Base-by-base conservation (phyloP, 768 basidiomycete species). In the Galerina marginata region DNA sequence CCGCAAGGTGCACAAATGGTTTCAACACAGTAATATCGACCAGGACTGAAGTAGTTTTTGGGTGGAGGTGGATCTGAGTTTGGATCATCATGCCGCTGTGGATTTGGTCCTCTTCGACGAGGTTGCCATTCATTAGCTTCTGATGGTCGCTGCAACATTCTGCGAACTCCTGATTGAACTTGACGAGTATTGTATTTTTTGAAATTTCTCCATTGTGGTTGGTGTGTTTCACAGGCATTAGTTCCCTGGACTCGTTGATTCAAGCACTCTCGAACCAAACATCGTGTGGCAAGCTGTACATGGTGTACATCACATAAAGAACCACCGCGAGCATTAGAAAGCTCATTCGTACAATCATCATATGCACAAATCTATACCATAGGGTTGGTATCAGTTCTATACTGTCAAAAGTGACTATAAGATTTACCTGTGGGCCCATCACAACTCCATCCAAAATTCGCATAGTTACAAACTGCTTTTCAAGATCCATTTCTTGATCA, bases 1-100 rank as follows among this genome's bases (percentile, higher is more conserved):
- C 69, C 69, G 67, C 69, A 72, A 29, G 69, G 68, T 51, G 68
- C 66, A 72, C 69, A 70, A 38, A 69, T 65, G 7, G 71, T 73
- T 61, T 74, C 72, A 53, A 73, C 64, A 62, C 72, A 72, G 56
- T 72, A 72, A 33, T 64, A 71, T 23, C 52, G 14, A 36, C n/a
- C 16, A 25, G 71, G 64, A 33, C 43, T 39, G 46, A 67, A 68
- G 38, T 67, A 69, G 55, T 69, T 61, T 58, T 53, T 25, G 15
- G 38, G 11, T 55, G 59, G 56, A 54, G 39, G 36, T 33, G 59
- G 23, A 40, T 61, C 40, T 14, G 45, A 54, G 53, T 62, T 44
- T 62, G 69, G 58, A 68, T 69, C 64, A 29, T 29, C 29, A 29
- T 29, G 29, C 29, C 29, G 16, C 15, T 9, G n/a, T 20, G 29